phyloP scores from a whole-genome alignment of 2,329 filamentous ascomycete genomes.

The Fusarium nodosum region DNA sequence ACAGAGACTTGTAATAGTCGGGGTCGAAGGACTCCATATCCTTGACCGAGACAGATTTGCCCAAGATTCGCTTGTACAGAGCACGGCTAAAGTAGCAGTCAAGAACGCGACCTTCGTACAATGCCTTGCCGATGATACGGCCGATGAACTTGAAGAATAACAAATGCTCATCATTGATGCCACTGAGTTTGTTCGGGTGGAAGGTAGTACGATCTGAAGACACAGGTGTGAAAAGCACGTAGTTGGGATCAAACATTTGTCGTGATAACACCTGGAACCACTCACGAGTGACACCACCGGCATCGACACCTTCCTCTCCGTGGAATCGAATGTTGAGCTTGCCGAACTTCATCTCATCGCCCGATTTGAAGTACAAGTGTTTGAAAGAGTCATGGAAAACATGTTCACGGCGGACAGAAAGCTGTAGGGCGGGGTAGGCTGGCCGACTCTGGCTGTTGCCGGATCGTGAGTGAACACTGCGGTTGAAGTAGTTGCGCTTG shows the following conservation, averaged over 20 bases:
- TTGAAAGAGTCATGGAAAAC: constrained; percentile 99
- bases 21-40: constrained; percentile 99
- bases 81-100: constrained; percentile 99
- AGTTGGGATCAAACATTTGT: constrained; percentile 99
- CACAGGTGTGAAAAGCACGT: constrained; percentile 95
- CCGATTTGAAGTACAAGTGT: constrained; percentile 95
- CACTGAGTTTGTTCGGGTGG: constrained; percentile 95
- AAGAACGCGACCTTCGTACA: constrained; percentile 94
- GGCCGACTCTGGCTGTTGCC: constrained; percentile 78
- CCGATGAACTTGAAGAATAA: constrained; percentile 99
- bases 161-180: constrained; percentile 94
- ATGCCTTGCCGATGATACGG: constrained; percentile 95
- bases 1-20: constrained; percentile 98
- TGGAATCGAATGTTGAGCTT: constrained; percentile 98
- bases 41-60: constrained; percentile 95
- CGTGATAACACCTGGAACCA: constrained; percentile 98
- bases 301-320: constrained; percentile 97
- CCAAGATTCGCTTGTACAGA: constrained; percentile 97
- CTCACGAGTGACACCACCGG: constrained; percentile 95
- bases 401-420: constrained; percentile 91
- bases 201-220: constrained; percentile 98
- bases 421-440: constrained; percentile 79
- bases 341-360: constrained; percentile 98
- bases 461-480: constrained; percentile 82
- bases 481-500: constrained; percentile 98